Evolutionary conservation across 352 stramenopile species (phyloP).

Genomic region (Pythium dissotocum): DNA sequence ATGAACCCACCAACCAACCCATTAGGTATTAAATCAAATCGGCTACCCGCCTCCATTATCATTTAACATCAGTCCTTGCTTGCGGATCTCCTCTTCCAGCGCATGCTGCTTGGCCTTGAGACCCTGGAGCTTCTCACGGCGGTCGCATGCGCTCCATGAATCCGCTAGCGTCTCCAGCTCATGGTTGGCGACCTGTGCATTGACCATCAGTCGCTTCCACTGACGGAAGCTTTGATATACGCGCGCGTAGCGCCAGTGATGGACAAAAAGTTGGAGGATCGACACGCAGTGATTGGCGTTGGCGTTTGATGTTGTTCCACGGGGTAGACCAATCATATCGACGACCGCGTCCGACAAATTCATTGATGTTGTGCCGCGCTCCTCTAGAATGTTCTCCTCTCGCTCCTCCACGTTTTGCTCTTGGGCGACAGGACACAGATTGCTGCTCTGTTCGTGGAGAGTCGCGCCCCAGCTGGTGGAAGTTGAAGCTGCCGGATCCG

Average conservation of each 20-base stretch:
- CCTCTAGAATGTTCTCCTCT: not conserved
- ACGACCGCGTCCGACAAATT: not conserved
- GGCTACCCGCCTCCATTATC: not conserved
- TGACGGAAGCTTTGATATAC: slow-evolving; percentile 29
- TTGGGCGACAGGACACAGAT: not conserved
- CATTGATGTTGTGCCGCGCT: not conserved
- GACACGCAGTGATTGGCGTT: slow-evolving; percentile 13
- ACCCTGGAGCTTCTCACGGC: not conserved
- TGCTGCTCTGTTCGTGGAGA: not conserved
- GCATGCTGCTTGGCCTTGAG: slow-evolving; percentile 8
- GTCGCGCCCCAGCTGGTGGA: not conserved
- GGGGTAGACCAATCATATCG: slow-evolving; percentile 12
- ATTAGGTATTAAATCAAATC: not conserved
- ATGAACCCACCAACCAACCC: too few species aligned
- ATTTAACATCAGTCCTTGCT: not conserved
- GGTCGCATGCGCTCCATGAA: slow-evolving; percentile 13
- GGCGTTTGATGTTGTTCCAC: not conserved
- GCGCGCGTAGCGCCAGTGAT: slow-evolving; percentile 28
- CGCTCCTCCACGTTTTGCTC: not conserved
- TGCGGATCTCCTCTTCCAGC: slow-evolving; percentile 8
- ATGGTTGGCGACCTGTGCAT: slow-evolving; percentile 23
- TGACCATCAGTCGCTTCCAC: slow-evolving; percentile 21
- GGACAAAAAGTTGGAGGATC: slow-evolving; percentile 25
- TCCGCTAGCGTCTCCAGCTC: slow-evolving; percentile 23
- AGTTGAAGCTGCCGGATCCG: slow-evolving; percentile 23